Evolutionary conservation across 2,329 filamentous ascomycete species (phyloP).

Genomic region (Davidsoniella neocaledoniae): DNA sequence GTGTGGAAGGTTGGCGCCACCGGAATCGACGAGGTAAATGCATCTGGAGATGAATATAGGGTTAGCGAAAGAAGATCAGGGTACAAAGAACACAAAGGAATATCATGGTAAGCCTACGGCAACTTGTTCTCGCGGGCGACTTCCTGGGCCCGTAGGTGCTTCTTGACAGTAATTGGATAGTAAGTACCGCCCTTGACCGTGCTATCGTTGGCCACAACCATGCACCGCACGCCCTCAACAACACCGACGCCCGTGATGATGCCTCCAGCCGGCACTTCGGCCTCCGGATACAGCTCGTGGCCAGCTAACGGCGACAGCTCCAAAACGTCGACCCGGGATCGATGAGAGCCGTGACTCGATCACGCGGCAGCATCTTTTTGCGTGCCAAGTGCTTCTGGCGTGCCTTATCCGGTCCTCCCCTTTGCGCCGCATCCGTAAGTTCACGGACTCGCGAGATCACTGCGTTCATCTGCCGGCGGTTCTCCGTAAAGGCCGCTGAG

Average conservation of each 20-base stretch:
- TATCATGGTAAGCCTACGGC: slow-evolving; percentile 29
- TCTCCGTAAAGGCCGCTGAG: slow-evolving; percentile 66
- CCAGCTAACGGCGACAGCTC: slow-evolving; percentile 89
- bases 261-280: slow-evolving; percentile 74
- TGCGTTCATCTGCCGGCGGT: slow-evolving; percentile 59
- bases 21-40: slow-evolving; percentile 92
- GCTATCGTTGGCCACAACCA: slow-evolving; percentile 90
- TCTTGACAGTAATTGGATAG: slow-evolving; percentile 94
- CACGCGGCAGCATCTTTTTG: slow-evolving; percentile 87
- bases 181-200: slow-evolving; percentile 97
- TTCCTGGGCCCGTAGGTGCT: slow-evolving; percentile 82
- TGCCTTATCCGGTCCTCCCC: slow-evolving; percentile 67
- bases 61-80: slow-evolving; percentile 2
- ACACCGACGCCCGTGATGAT: slow-evolving; percentile 87
- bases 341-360: slow-evolving; percentile 71
- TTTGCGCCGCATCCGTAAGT: slow-evolving; percentile 54
- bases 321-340: slow-evolving; percentile 83
- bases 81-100: background rate
- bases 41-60: slow-evolving; percentile 32
- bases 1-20: slow-evolving; percentile 85
- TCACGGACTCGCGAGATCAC: slow-evolving; percentile 50
- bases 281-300: slow-evolving; percentile 68
- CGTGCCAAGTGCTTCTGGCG: slow-evolving; percentile 72
- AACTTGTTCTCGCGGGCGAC: slow-evolving; percentile 76
- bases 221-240: slow-evolving; percentile 78